Evolutionary conservation across 148 eudicot genomes (phyloP), one percentile per base, ranked within the genome.

Genomic region (Rhododendron simsii): DNA sequence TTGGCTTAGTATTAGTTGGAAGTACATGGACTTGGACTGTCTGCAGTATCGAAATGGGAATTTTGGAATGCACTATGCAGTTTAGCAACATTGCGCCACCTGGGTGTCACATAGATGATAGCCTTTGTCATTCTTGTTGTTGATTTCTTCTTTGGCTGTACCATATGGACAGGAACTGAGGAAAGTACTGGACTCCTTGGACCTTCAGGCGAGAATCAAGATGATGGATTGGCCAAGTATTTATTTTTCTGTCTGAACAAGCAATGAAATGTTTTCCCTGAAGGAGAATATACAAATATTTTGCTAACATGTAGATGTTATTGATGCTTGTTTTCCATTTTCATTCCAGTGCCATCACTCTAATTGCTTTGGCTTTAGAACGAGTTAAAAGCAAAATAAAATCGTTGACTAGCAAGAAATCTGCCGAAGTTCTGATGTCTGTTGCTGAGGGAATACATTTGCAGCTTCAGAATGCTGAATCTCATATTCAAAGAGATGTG

Each of bases 401-500:
- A 82, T 88, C 89, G 67, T 81, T 86, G 87, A 90, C 96, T 87
- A 93, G 84, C 89, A 91, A 88, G 90, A 94, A 86, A 91, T 92
- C 95, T 90, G 91, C 96, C 50, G 95, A 91, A 83, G 92, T 95
- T 84, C 83, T 97, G 95, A 85, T 82, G 79, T 91, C 95, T 83
- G 89, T 93, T 78, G 90, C 97, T 45, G 91, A 91, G 93, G 93
- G 92, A 87, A 91, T 95, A 84, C 90, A 90, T 78, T 87, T 81
- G 45, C 94, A 90, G 86, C 89, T 95, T 84, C 93, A 89, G 85
- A 88, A 87, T 90, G 95, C 92, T 83, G 96, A 95, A 88, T 91
- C 94, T 85, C 95, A 90, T 90, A 92, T 97, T 84, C 93, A 93
- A 93, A 87, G 84, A 80, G 98, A 95, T 84, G 84, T 93, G 98